These are phyloP conservation scores for Phytopythium chamaehyphon DNA, from an alignment of 352 stramenopile species.

Conservation along the genomic window DNA sequence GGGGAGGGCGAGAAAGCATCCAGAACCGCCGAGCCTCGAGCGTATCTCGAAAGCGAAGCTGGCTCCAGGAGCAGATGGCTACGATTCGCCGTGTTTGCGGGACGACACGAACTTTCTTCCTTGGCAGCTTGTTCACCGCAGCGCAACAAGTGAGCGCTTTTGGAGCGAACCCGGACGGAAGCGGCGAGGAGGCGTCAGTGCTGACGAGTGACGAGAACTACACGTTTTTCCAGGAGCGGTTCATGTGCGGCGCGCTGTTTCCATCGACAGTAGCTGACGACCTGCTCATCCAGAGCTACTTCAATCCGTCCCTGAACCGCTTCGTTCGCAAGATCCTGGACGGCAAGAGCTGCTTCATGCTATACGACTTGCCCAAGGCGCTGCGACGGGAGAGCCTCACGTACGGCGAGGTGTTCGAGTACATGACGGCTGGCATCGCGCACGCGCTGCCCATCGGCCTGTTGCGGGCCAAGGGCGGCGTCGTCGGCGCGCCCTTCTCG, in stretches of 20 bases:
- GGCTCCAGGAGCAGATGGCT: constrained; percentile 28
- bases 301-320: constrained; percentile 81
- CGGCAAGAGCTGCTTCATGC: constrained; percentile 82
- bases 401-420: constrained; percentile 71
- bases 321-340: constrained; percentile 83
- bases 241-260: constrained; percentile 80
- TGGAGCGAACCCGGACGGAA: constrained; percentile 13
- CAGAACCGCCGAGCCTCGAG: constrained; percentile 23
- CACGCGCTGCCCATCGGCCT: constrained; percentile 78
- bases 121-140: constrained; percentile 55
- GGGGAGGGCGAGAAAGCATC: constrained; percentile 13
- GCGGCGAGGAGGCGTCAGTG: constrained; percentile 17
- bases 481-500: constrained; percentile 47
- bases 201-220: constrained; percentile 52
- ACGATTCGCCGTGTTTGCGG: neutral
- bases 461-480: constrained; percentile 47
- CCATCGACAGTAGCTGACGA: constrained; percentile 78
- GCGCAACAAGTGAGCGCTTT: constrained; percentile 43
- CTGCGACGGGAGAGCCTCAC: constrained; percentile 38
- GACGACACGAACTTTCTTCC: constrained; percentile 56
- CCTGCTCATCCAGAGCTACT: constrained; percentile 84
- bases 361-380: constrained; percentile 69
- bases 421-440: constrained; percentile 68
- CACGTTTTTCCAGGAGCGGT: constrained; percentile 84
- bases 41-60: constrained; percentile 33